phyloP scores from a whole-genome alignment of 495 filamentous ascomycete genomes.

The Penicillium chermesinum region DNA sequence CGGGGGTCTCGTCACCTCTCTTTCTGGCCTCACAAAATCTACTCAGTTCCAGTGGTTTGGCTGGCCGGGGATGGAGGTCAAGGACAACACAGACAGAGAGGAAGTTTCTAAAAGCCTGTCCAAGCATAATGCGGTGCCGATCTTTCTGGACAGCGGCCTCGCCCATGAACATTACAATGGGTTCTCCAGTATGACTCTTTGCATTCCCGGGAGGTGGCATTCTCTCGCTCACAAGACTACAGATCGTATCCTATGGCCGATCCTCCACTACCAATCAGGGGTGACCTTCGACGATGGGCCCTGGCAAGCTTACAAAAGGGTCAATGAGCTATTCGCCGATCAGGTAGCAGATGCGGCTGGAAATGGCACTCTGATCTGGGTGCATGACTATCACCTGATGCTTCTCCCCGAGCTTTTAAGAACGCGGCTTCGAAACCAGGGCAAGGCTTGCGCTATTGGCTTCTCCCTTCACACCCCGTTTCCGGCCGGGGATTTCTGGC shows the following conservation, averaged over 20 bases:
- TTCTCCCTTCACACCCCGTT: constrained; percentile 96
- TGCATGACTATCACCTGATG: constrained; percentile 97
- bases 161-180: constrained; percentile 57
- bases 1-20: constrained; percentile 79
- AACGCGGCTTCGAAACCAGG: constrained; percentile 61
- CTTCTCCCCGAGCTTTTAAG: constrained; percentile 81
- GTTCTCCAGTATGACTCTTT: constrained; percentile 46
- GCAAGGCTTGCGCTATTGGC: constrained; percentile 78
- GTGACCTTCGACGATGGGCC: constrained; percentile 82
- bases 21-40: constrained; percentile 78
- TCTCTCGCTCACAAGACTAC: neutral
- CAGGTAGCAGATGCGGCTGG: constrained; percentile 64
- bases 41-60: constrained; percentile 91
- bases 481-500: constrained; percentile 86
- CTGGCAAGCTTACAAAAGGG: constrained; percentile 82
- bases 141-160: constrained; percentile 50
- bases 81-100: constrained; percentile 35
- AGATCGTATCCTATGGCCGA: constrained; percentile 94
- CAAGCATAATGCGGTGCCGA: constrained; percentile 47
- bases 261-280: constrained; percentile 93
- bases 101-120: constrained; percentile 40
- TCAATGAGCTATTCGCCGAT: constrained; percentile 82
- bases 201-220: neutral
- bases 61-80: constrained; percentile 74
- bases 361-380: constrained; percentile 83